Base-by-base conservation (phyloP, 1,139 yeast genomes). In the Candida sp. region DNA sequence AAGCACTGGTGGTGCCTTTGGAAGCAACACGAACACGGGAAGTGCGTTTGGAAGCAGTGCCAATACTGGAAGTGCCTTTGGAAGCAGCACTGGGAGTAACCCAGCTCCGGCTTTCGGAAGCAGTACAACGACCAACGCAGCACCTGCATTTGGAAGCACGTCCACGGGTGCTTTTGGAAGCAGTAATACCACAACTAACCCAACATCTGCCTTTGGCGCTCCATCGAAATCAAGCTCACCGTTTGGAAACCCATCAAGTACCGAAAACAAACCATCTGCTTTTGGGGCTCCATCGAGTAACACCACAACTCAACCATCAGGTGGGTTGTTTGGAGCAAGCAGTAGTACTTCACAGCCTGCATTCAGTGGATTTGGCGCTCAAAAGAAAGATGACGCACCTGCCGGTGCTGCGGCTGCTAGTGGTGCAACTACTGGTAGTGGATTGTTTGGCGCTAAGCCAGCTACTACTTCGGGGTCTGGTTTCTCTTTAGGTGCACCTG, bases 321-420 rank as follows among this genome's bases (percentile, higher is more conserved):
- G 61, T 35, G 49, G 49, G 9, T 52, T 57, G 28, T 71, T 72
- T 56, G 68, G 72, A 43, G 48, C 67, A 27, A 66, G 63, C 46
- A 63, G 70, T 3, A 62, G 57, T 9, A 65, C 61, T 9, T 62
- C 53, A 17, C 41, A 43, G 27, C 54, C 58, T 12, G 47, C 55
- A 22, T 60, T 59, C 42, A 65, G 65, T 38, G 42, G 42, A 25
- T 38, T 38, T 26, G 42, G 42, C 7, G 26, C 38, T 12, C 22
- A 60, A 26, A 58, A 54, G 42, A 56, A 51, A 61, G 60, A 62
- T 5, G 58, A 52, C 22, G 60, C 61, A 11, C 8, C 47, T 35
- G 48, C 46, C 17, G 17, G 2, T 17, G 17, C 17, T 17, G 2
- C 17, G 17, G 2, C 17, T 2, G 2, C 17, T n/a, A n/a, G n/a